Evolutionary conservation across 129 eudicot species (phyloP).

Genomic region (Deinandra increscens): DNA sequence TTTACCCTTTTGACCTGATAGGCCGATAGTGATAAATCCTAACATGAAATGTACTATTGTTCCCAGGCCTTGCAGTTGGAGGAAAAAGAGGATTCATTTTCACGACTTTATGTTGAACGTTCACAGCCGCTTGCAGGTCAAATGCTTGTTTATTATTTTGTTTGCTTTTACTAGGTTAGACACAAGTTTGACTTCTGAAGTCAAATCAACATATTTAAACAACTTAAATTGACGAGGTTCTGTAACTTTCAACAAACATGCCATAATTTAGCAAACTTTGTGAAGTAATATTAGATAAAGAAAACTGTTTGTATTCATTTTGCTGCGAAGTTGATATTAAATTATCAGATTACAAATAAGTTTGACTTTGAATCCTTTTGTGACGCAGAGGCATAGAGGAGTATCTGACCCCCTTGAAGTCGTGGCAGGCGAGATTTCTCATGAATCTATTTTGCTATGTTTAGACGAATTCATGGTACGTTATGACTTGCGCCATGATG

Average conservation of each 20-base stretch:
- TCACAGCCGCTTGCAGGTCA: constrained; percentile 89
- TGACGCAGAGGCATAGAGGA: constrained; percentile 77
- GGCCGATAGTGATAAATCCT: neutral
- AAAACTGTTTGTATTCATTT: neutral
- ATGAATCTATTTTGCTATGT: constrained; percentile 79
- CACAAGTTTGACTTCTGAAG: constrained; percentile 21
- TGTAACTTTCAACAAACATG: neutral
- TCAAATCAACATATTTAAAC: constrained; percentile 5
- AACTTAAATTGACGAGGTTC: neutral
- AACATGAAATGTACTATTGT: neutral
- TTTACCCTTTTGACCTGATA: neutral
- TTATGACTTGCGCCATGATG: constrained; percentile 7
- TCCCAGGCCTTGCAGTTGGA: constrained; percentile 78
- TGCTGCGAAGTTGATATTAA: neutral
- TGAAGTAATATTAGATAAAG: neutral
- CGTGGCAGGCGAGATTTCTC: constrained; percentile 88
- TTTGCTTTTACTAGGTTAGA: neutral
- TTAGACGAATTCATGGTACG: constrained; percentile 97
- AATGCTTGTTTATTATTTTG: neutral
- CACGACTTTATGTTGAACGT: constrained; percentile 94
- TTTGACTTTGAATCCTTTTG: constrained; percentile 4
- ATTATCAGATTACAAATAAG: neutral
- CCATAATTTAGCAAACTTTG: neutral
- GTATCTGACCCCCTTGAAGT: constrained; percentile 93
- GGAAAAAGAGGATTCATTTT: constrained; percentile 92